Conservation (phyloP, 75 land plant species). For the Pinus tabuliformis region DNA sequence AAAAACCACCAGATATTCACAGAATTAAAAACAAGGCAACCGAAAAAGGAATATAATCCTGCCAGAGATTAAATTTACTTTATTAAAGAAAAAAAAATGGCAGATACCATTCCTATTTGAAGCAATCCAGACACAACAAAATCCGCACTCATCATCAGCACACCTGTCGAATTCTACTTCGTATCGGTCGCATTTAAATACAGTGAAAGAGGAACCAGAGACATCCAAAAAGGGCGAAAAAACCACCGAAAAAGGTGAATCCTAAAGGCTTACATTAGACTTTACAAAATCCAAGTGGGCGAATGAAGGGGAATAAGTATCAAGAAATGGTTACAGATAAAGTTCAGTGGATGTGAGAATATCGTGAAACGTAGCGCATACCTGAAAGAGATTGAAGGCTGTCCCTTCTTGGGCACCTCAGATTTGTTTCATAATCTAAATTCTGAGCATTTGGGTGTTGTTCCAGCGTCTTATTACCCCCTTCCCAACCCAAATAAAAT, state of each 20-base stretch:
- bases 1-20: not conserved
- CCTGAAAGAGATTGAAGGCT: not conserved
- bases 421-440: not conserved
- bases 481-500: not conserved
- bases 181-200: too few relatives aligned
- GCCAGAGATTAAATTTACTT: not conserved
- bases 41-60: not conserved
- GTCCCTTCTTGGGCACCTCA: not conserved
- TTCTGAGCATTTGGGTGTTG: not conserved
- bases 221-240: not conserved
- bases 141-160: not conserved
- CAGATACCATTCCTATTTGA: not conserved
- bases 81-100: not conserved
- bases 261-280: not conserved
- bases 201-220: too few relatives aligned
- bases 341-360: not conserved
- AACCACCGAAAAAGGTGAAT: not conserved
- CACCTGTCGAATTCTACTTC: not conserved
- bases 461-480: not conserved
- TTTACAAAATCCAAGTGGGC: not conserved
- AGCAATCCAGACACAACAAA: not conserved
- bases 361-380: slow-evolving; percentile 1
- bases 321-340: not conserved
- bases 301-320: not conserved
- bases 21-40: not conserved